These are phyloP conservation scores for Geosmithia morbida DNA, from an alignment of 2,329 filamentous ascomycete species.

Conservation along the genomic window DNA sequence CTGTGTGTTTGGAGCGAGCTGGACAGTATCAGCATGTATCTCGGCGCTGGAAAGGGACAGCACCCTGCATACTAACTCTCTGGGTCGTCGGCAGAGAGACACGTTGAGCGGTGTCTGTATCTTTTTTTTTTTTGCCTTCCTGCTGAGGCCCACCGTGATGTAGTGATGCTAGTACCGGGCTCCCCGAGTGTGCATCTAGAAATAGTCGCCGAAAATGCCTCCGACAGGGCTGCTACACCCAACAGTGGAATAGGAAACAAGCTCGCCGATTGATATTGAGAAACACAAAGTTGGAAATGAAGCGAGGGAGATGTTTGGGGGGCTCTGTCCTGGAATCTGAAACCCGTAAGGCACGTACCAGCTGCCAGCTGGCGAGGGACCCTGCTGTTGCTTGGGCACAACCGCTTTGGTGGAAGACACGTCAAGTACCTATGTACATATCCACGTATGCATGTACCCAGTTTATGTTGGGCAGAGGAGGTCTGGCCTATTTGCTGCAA, in stretches of 20 bases:
- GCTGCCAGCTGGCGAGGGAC: not conserved
- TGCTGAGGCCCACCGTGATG: not conserved
- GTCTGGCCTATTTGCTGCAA: too few relatives aligned
- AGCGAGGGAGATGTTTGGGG: not conserved
- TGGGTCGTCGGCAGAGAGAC: not conserved
- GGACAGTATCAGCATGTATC: not conserved
- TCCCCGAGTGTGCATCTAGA: not conserved
- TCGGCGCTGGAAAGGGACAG: not conserved
- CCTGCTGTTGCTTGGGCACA: too few relatives aligned
- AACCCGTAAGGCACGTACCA: not conserved
- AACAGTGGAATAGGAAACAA: not conserved
- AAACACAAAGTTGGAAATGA: not conserved
- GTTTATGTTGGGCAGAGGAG: not conserved
- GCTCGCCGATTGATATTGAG: not conserved
- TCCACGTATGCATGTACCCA: not conserved
- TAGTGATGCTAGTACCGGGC: not conserved
- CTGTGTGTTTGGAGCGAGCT: not conserved
- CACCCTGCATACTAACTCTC: not conserved
- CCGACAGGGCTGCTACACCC: not conserved
- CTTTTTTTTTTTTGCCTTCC: not conserved
- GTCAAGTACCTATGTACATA: not conserved
- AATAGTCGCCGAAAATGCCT: not conserved
- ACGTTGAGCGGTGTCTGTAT: not conserved
- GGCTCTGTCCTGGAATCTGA: not conserved
- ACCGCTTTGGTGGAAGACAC: not conserved